Evolutionary conservation across 306 rosid species (phyloP).

Genomic region (Styphnolobium japonicum): DNA sequence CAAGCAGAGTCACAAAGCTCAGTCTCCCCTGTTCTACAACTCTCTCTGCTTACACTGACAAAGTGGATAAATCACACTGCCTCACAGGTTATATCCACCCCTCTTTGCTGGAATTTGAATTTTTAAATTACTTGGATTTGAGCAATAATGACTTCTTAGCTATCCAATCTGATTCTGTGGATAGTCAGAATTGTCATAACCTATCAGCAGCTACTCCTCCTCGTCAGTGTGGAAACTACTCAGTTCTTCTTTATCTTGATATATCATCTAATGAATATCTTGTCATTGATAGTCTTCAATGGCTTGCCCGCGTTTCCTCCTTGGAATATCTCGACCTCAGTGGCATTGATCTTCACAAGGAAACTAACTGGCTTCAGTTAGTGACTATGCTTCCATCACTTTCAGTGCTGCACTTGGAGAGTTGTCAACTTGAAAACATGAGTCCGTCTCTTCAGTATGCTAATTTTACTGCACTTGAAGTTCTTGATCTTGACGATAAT

Average conservation of each 20-base stretch:
- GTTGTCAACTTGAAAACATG: constrained; percentile 1
- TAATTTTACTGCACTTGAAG: constrained; percentile 27
- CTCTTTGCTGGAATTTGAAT: background rate
- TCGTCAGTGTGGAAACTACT: too few relatives aligned
- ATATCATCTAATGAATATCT: background rate
- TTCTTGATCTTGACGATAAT: background rate
- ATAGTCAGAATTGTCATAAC: too few relatives aligned
- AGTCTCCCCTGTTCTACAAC: background rate
- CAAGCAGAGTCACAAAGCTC: too few relatives aligned
- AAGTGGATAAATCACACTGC: background rate
- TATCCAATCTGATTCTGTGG: background rate
- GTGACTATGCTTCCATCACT: constrained; percentile 18
- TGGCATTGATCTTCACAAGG: background rate
- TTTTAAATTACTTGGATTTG: background rate
- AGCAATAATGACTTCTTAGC: background rate
- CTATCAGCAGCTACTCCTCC: too few relatives aligned
- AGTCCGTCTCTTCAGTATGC: background rate
- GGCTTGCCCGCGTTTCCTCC: constrained; percentile 10
- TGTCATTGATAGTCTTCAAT: background rate
- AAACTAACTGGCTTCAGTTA: constrained; percentile 11
- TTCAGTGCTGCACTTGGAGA: background rate
- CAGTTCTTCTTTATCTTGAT: background rate
- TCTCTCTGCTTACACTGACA: background rate
- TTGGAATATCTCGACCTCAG: background rate
- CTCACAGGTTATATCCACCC: background rate